Conservation (phyloP, 129 eudicot species). For the Logfia minima region DNA sequence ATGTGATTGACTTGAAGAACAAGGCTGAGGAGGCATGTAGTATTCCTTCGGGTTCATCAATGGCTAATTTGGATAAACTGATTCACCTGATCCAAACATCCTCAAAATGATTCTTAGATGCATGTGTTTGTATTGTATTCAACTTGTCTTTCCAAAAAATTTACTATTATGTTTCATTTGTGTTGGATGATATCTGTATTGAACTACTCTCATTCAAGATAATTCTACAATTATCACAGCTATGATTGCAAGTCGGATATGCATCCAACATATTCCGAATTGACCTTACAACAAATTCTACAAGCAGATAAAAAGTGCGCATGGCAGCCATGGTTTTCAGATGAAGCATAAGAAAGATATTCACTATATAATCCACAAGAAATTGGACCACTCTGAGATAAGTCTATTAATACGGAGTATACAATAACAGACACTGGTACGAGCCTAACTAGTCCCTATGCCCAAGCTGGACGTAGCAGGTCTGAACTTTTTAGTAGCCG, state of each 20-base stretch:
- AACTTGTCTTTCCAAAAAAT: background rate
- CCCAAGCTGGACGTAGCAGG: background rate
- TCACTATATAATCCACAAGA: too few species aligned
- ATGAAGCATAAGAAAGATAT: too few species aligned
- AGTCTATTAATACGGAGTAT: too few species aligned
- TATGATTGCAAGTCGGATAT: background rate
- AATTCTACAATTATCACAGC: background rate
- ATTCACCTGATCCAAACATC: background rate
- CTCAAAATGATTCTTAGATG: background rate
- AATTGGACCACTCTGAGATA: too few species aligned
- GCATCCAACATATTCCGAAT: too few species aligned
- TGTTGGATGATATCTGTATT: background rate
- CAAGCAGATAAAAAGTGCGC: too few species aligned
- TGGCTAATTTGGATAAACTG: slow-evolving; percentile 3
- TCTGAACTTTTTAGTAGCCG: background rate
- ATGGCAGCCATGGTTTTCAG: too few species aligned
- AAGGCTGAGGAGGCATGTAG: background rate
- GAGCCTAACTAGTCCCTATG: background rate
- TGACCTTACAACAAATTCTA: too few species aligned
- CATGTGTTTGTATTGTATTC: background rate
- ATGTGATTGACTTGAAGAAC: background rate
- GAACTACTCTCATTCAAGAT: background rate
- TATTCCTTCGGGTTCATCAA: background rate
- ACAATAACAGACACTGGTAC: too few species aligned
- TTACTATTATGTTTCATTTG: background rate